Evolutionary conservation across 1,284 basidiomycete genomes (phyloP).

Genomic region (Cryptococcus hybrid): DNA sequence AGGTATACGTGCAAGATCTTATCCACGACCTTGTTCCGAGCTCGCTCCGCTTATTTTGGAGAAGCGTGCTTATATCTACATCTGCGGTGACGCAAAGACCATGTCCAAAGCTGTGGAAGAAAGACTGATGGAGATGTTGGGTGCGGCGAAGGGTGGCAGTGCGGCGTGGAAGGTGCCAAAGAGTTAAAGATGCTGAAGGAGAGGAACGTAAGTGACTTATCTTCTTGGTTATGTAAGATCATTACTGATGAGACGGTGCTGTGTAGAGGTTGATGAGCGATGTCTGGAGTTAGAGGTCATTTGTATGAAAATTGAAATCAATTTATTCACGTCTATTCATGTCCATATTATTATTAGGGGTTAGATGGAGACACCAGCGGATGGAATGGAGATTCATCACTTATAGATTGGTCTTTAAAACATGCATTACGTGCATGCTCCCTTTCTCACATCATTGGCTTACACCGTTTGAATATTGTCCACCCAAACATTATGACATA

Average conservation of each 20-base stretch:
- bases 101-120: slow-evolving; percentile 97
- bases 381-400: no score
- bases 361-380: no score
- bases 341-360: no score
- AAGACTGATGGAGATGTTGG: slow-evolving; percentile 78
- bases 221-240: not conserved
- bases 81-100: slow-evolving; percentile 94
- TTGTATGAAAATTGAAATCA: no score
- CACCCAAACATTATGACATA: no score
- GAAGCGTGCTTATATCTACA: slow-evolving; percentile 90
- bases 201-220: slow-evolving; percentile 52
- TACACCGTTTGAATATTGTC: no score
- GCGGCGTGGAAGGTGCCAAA: slow-evolving; percentile 81
- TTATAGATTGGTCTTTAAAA: no score
- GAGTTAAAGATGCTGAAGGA: slow-evolving; percentile 95
- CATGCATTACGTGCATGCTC: no score
- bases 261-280: slow-evolving; percentile 42
- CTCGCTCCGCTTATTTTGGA: slow-evolving; percentile 87
- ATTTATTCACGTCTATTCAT: no score
- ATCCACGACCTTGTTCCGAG: slow-evolving; percentile 77
- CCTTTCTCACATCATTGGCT: no score
- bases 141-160: slow-evolving; percentile 85
- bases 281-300: slow-evolving; percentile 33
- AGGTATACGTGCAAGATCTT: slow-evolving; percentile 97
- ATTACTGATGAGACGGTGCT: not conserved